Evolutionary conservation across 2,329 filamentous ascomycete genomes (phyloP).

Genomic region (Coniella lustricola): DNA sequence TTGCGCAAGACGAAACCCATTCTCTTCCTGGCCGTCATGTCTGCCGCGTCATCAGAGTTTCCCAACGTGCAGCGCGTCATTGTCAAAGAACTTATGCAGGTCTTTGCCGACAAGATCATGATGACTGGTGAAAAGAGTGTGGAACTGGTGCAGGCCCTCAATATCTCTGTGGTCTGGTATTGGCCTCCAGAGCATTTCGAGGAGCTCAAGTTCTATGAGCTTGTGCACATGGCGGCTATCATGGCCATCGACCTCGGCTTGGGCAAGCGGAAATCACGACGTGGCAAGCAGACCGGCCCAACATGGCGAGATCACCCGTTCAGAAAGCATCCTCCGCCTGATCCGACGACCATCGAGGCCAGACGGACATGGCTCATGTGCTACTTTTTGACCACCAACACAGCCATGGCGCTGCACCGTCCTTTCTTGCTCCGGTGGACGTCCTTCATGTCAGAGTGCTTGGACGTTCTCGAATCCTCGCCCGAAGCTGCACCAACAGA

Average conservation of each 20-base stretch:
- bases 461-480: conserved; percentile 47
- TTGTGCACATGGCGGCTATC: conserved; percentile 71
- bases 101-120: conserved; percentile 68
- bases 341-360: conserved; percentile 47
- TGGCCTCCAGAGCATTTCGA: conserved; percentile 76
- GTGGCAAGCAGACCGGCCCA: conserved; percentile 27
- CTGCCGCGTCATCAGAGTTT: conserved; percentile 54
- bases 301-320: conserved; percentile 36
- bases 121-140: conserved; percentile 72
- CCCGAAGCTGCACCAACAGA: conserved; percentile 51
- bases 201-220: conserved; percentile 83
- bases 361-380: conserved; percentile 53
- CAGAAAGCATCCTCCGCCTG: conserved; percentile 36
- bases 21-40: conserved; percentile 65
- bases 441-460: conserved; percentile 53
- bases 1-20: conserved; percentile 54
- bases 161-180: conserved; percentile 77
- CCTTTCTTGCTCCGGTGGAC: conserved; percentile 55
- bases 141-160: conserved; percentile 73
- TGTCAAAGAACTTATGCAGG: conserved; percentile 62
- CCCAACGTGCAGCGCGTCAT: conserved; percentile 53
- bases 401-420: conserved; percentile 54
- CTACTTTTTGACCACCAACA: conserved; percentile 53
- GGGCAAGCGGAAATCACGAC: conserved; percentile 35
- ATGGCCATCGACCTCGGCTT: conserved; percentile 82